Base-by-base conservation (phyloP, 345 rosid genomes). In the Hibiscus tridactylites region DNA sequence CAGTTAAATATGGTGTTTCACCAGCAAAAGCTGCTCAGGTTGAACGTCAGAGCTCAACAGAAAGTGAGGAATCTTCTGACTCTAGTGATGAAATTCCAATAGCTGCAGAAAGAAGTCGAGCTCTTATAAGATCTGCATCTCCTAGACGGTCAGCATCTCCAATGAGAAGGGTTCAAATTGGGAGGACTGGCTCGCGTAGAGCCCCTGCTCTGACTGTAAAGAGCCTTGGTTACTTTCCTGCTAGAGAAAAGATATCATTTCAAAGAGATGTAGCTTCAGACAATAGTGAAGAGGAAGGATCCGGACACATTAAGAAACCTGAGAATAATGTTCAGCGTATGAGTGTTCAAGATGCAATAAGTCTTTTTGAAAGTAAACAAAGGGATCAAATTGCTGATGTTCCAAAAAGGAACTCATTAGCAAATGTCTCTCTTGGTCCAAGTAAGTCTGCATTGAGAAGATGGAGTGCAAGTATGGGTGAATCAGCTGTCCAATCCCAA, bases 101-200 rank as follows among this genome's bases (percentile, higher is more conserved):
- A n/a, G 71, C 83, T 64, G 74, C 47, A 7, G 90, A 86, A 75
- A 86, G 90, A 78, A 83, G 87, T 78, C 85, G 88, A 62, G 26
- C 81, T 75, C 67, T 81, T 50, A 24, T 79, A 66, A 83, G 90
- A 78, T 85, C 88, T 44, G 83, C 84, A 72, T 75, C 83, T 26
- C 84, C 88, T 35, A 88, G 87, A 74, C 79, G 92, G 78, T 86
- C 92, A 13, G 90, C 88, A 65, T 88, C 92, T 76, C 92, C 88
- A 10, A 88, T 84, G 90, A 79, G 87, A 71, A 84, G 90, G 81
- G 74, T 88, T 72, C 90, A 88, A 78, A 83, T 88, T 54, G 92
- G 90, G 71, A 84, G 87, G 70, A 82, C 67, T 65, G 85, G 88
- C 71, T 77, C 86, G 19, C 90, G 77, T 57, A 81, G 87, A 65